Evolutionary conservation across 1,284 basidiomycete genomes (phyloP), one percentile per base, ranked within the genome.

Genomic region (Cutaneotrichosporon cavernicola): DNA sequence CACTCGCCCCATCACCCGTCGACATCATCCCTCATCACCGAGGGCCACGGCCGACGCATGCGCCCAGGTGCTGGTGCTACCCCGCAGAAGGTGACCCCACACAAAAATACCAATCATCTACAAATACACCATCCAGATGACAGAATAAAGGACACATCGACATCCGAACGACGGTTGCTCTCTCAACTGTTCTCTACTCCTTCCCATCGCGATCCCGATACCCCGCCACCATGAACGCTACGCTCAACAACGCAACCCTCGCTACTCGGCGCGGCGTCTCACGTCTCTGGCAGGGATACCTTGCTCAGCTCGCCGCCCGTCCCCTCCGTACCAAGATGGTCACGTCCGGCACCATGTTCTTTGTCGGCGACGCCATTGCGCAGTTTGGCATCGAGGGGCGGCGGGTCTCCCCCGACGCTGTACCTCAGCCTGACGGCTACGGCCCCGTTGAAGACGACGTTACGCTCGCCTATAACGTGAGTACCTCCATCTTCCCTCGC

Each of bases 381-480:
- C 68, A 69, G 68, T 66, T 69, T 36, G 68, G 68, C 11, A 65
- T 69, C 30, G 68, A 69, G 65, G 68, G 68, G 3, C 32, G 68
- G 55, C 9, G 38, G 10, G 13, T 51, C 5, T 22, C 55, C 32
- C 30, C 46, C 21, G 36, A 51, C 7, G 43, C 43, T n/a, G 43
- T 46, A 7, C 43, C 43, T 32, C 40, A 38, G 5, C 31, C 40
- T 49, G 31, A 21, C 56, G 49, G 34, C 38, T 38, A 55, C 53
- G 49, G 34, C 18, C 49, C 49, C 22, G 22, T 50, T 10, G 47
- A 21, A 11, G 58, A 60, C 13, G 58, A 50, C 22, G 21, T 40
- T 4, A 11, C 26, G n/a, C 26, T 30, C n/a, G 22, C 34, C 3
- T 60, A 53, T 26, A 34, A 30, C 32, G 58, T 60, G 58, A 51